Evolutionary conservation across 352 stramenopile genomes (phyloP), one percentile per base, ranked within the genome.

Genomic region (Phytopythium chamaehyphon): DNA sequence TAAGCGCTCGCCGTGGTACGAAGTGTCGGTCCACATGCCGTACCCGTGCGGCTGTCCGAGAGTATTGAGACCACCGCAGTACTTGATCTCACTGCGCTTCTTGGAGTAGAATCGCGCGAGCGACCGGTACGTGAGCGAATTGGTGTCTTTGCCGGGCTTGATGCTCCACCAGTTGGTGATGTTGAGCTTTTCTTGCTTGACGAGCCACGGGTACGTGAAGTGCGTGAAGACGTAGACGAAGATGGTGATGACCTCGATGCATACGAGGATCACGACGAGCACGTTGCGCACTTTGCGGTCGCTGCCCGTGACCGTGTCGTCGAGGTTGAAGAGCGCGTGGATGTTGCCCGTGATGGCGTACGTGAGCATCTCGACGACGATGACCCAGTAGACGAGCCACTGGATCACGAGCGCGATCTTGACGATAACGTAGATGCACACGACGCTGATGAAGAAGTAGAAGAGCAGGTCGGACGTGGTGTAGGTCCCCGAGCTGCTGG

Each of bases 381-480:
- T 66, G 24, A 91, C 69, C 72, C 73, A 93, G 61, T 93, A 96
- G 22, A 96, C 64, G 42, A 95, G 61, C 83, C 86, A 93, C 43
- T 82, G 80, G 40, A 92, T 80, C 21, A 96, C 62, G 40, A 94
- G 47, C 16, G 79, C 69, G 33, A 94, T 57, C 43, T 85, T 68
- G 1, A 87, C 76, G 16, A 93, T 70, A 23, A 90, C 39, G 52
- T 90, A 89, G 35, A 88, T 51, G 2, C 66, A 62, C 2, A 87
- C 28, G 6, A 83, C 28, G 22, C 83, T 59, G 1, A 74, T 19
- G 9, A 69, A 57, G 31, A 82, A 61, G 38, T 77, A 72, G 54
- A 88, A 88, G n/a, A 83, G 23, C 14, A 68, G 65, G 44, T 83
- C 60, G 0, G 69, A 76, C 11, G 64, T 53, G 1, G 61, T 66